phyloP scores from a whole-genome alignment of 805 yeast genomes.

The Barnettozyma populi region DNA sequence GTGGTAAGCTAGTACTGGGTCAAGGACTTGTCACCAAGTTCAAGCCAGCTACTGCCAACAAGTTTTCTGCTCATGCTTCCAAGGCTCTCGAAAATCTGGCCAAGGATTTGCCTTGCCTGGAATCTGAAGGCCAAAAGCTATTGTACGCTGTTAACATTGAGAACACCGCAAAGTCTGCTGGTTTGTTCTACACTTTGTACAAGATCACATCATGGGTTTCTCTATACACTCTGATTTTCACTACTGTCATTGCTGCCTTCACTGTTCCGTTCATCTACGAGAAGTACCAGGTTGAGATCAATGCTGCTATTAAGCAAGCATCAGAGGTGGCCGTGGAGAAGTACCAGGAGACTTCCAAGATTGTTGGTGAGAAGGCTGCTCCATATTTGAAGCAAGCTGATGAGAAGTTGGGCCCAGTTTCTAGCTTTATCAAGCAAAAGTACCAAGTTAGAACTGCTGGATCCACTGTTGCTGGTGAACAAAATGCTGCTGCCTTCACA shows the following conservation, averaged over 20 bases:
- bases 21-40: conserved; percentile 73
- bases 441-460: conserved; percentile 62
- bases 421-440: conserved; percentile 50
- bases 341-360: conserved; percentile 36
- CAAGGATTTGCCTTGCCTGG: conserved; percentile 43
- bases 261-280: conserved; percentile 71
- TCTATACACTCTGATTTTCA: conserved; percentile 57
- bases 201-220: conserved; percentile 73
- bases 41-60: conserved; percentile 51
- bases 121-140: conserved; percentile 48
- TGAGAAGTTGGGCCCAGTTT: conserved; percentile 62
- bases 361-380: conserved; percentile 50
- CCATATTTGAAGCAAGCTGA: conserved; percentile 57
- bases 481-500: conserved; percentile 11
- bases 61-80: conserved; percentile 33
- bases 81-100: conserved; percentile 39
- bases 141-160: conserved; percentile 67
- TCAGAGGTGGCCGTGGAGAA: conserved; percentile 45
- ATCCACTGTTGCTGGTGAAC: conserved; percentile 44
- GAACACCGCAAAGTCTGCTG: conserved; percentile 68
- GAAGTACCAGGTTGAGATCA: conserved; percentile 72
- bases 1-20: conserved; percentile 68
- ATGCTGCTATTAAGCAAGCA: conserved; percentile 48
- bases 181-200: conserved; percentile 56
- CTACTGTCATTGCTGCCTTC: conserved; percentile 58